Evolutionary conservation across 2,329 filamentous ascomycete genomes (phyloP).

Genomic region (Fusarium annulatum): DNA sequence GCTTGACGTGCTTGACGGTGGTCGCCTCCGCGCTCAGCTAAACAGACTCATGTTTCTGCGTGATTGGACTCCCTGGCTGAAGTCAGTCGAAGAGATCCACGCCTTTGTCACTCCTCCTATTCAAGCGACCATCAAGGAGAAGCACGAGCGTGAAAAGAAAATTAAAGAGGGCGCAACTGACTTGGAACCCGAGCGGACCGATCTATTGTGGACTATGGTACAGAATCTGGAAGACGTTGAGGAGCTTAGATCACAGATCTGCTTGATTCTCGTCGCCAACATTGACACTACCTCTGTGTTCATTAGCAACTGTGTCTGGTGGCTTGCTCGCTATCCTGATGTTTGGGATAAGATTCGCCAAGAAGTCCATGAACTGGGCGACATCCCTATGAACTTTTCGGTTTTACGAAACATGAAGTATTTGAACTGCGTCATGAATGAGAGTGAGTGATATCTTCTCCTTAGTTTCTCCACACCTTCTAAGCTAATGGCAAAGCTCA

Average conservation of each 20-base stretch:
- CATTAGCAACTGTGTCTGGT: neutral
- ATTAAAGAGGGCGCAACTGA: neutral
- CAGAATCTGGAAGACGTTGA: neutral
- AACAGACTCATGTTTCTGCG: conserved; percentile 6
- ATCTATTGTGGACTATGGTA: neutral
- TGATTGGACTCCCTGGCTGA: neutral
- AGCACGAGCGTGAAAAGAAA: neutral
- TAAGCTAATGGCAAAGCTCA: neutral
- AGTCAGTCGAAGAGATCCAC: neutral
- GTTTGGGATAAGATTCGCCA: neutral
- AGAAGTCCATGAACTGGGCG: neutral
- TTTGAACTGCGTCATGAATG: neutral
- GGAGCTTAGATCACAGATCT: neutral
- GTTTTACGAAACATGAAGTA: conserved; percentile 2
- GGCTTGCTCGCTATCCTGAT: neutral
- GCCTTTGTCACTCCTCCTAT: neutral
- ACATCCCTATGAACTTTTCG: neutral
- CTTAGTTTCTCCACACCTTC: fast-evolving
- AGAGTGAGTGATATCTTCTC: neutral
- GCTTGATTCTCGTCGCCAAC: neutral
- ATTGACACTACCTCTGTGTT: neutral
- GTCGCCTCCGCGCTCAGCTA: neutral
- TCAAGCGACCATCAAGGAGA: neutral
- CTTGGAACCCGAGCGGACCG: neutral
- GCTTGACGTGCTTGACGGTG: neutral